Evolutionary conservation across 768 basidiomycete genomes (phyloP), one percentile per base, ranked within the genome.

Genomic region (Kwoniella europaea): DNA sequence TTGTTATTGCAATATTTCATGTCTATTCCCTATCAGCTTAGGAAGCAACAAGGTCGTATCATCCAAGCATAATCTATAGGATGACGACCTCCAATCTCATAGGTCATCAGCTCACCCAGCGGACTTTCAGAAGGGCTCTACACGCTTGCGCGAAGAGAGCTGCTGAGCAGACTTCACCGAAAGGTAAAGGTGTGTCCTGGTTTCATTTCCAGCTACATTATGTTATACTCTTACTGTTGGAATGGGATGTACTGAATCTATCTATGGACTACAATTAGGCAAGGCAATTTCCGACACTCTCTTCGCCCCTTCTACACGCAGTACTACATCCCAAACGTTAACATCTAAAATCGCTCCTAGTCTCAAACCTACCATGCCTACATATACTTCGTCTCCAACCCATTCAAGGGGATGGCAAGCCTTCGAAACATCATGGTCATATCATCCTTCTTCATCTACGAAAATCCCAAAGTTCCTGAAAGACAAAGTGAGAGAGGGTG

Each of bases 391-490:
- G 15, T 20, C 50, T 52, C 50, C 35, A 44, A 44, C 35, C 18
- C 59, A 61, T 61, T 43, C 59, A 18, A 61, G 59, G 43, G 22
- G 9, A 43, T 61, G 59, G 59, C 35, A n/a, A 61, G 59, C 35
- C 10, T 61, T 61, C 20, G 59, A 61, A 24, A 20, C 35, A 42
- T 42, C 59, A n/a, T 61, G 59, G 59, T 1, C 35, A 7, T 61
- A 41, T 18, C 46, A 52, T 9, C 24, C 46, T 53, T 42, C 46
- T 42, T n/a, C 63, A 41, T 27, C 41, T 13, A n/a, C 41, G n/a
- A 42, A 67, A 44, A 18, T 63, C 43, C 43, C 43, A 63, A 50
- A 50, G 10, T 50, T 50, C 13, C n/a, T 59, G 10, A 29, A 7
- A 59, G 35, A 35, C 4, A 35, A 35, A 35, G 35, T 35, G 6